Conservation (phyloP, 805 yeast species). For the Saccharomycopsis sp. region DNA sequence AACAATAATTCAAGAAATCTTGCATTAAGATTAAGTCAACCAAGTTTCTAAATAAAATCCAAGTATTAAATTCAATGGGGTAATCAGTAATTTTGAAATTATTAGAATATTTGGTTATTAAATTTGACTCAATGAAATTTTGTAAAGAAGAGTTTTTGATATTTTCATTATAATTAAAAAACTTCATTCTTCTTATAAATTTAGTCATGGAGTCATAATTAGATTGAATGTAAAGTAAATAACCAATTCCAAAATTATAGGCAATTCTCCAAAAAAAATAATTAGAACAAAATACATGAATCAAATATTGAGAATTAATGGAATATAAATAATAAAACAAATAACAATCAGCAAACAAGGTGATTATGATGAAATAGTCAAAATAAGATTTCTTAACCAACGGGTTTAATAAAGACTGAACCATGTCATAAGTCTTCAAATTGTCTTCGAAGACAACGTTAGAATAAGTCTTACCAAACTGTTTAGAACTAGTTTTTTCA, state of each 20-base stretch:
- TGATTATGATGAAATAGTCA: slow-evolving; percentile 47
- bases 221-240: slow-evolving; percentile 55
- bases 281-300: slow-evolving; percentile 36
- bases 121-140: slow-evolving; percentile 33
- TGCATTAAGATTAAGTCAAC: slow-evolving; percentile 80
- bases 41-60: slow-evolving; percentile 69
- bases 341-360: slow-evolving; percentile 28
- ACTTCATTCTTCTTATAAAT: slow-evolving; percentile 34
- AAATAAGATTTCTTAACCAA: slow-evolving; percentile 54
- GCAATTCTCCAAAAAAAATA: slow-evolving; percentile 67
- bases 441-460: slow-evolving; percentile 31
- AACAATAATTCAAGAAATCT: slow-evolving; percentile 67
- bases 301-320: slow-evolving; percentile 14
- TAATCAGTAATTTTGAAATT: slow-evolving; percentile 28
- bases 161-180: slow-evolving; percentile 33
- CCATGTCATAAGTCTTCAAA: slow-evolving; percentile 76
- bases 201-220: slow-evolving; percentile 42
- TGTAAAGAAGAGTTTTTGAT: slow-evolving; percentile 25
- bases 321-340: slow-evolving; percentile 24
- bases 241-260: slow-evolving; percentile 76
- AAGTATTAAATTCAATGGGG: slow-evolving; percentile 73
- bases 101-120: slow-evolving; percentile 34
- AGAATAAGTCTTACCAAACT: slow-evolving; percentile 32
- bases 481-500: too few species aligned
- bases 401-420: slow-evolving; percentile 71